Evolutionary conservation across 176 grass and related monocot genomes (phyloP), one percentile per base, ranked within the genome.

Genomic region (Oropetium thomaeum): DNA sequence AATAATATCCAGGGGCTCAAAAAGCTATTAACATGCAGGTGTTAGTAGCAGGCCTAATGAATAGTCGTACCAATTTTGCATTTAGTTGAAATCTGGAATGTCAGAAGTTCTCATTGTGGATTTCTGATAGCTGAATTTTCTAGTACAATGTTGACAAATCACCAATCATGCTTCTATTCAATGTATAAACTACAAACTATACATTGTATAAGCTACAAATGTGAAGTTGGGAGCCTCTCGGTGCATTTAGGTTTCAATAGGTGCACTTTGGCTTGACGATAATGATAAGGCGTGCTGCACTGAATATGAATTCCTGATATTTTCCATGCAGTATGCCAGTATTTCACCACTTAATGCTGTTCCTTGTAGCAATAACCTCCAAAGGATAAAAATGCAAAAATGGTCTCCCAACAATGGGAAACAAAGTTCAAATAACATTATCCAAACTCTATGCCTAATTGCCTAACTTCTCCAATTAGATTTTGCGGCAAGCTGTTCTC

Each of bases 401-500:
- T 37, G 43, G 27, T 12, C 9, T 74, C 30, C 53, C 75, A 19
- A 28, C 57, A 52, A 44, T 61, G 63, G 65, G 43, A 22, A 67
- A 68, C 32, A 22, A 23, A 68, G 55, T 27, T n/a, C 13, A 66
- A 10, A 31, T 10, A 32, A 62, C 11, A 79, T 85, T 63, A 92
- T 65, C 83, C 86, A 64, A 92, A 92, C 79, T 89, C 86, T 58
- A 92, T 89, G 5, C 79, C 71, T 37, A 89, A 37, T 25, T 67
- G 65, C 26, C 7, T 28, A 49, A 59, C 5, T 73, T 76, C 79
- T 27, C 41, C 12, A 80, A 68, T 62, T 62, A 4, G 40, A 73
- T 80, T 78, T n/a, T 40, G 75, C n/a, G 43, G 19, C 17, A 65
- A 74, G 19, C 26, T 57, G 59, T 62, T 80, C 23, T 25, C 75